phyloP scores from a whole-genome alignment of 2,329 filamentous ascomycete species.

The Colletotrichum simmondsii region DNA sequence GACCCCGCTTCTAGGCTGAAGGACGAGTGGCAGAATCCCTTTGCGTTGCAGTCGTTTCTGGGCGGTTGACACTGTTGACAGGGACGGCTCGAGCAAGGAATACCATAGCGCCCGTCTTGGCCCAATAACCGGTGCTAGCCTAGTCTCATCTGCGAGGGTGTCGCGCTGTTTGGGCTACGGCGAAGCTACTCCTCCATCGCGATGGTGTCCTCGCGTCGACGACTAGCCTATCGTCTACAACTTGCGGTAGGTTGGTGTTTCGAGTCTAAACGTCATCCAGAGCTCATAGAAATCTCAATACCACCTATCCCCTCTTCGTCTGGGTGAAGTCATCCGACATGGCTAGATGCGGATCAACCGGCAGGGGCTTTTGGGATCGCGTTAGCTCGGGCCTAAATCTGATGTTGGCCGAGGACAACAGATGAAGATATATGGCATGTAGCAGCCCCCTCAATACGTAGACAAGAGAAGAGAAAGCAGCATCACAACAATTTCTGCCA shows the following conservation, averaged over 20 bases:
- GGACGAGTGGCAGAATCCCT: neutral
- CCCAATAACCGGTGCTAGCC: neutral
- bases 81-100: neutral
- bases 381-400: neutral
- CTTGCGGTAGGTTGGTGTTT: neutral
- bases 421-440: conserved; percentile 22
- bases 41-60: neutral
- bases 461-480: neutral
- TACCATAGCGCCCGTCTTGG: conserved; percentile 2
- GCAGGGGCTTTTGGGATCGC: conserved; percentile 17
- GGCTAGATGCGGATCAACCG: conserved; percentile 20
- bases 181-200: neutral
- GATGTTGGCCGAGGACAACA: conserved; percentile 6
- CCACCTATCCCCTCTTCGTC: neutral
- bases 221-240: neutral
- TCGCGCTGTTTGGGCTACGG: neutral
- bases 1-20: neutral
- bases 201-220: conserved; percentile 8
- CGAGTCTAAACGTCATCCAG: conserved; percentile 32
- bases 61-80: neutral
- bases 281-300: conserved; percentile 6
- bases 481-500: neutral
- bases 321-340: conserved; percentile 7
- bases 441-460: neutral
- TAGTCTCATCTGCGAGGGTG: conserved; percentile 12